phyloP scores from a whole-genome alignment of 305 asterid genomes.

The Euphrasia arctica region DNA sequence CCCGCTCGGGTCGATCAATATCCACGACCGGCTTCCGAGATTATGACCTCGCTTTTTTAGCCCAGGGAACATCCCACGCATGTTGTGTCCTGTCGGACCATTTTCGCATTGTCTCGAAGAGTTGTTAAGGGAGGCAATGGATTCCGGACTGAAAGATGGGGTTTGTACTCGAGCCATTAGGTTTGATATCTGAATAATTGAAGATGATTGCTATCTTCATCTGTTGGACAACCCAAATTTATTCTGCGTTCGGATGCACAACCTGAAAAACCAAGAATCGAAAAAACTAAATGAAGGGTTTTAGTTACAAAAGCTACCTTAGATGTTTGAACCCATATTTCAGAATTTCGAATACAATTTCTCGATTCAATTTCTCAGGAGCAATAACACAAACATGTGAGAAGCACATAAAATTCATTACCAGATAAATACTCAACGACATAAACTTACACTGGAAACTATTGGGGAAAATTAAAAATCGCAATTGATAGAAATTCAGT shows the following conservation, averaged over 20 bases:
- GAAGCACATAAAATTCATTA: slow-evolving; percentile 1
- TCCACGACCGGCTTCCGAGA: slow-evolving; percentile 89
- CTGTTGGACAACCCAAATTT: slow-evolving; percentile 23
- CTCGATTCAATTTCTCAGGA: slow-evolving; percentile 18
- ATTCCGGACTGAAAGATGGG: slow-evolving; percentile 39
- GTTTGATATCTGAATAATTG: slow-evolving; percentile 25
- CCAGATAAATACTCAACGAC: not conserved
- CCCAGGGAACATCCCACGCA: slow-evolving; percentile 54
- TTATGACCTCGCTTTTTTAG: slow-evolving; percentile 88
- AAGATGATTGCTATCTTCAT: slow-evolving; percentile 34
- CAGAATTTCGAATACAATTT: not conserved
- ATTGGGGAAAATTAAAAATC: not conserved
- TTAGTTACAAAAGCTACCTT: not conserved
- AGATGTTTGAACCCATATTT: not conserved
- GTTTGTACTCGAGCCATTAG: slow-evolving; percentile 60
- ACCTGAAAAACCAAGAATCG: slow-evolving; percentile 16
- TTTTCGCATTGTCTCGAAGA: slow-evolving; percentile 33
- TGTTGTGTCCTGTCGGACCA: slow-evolving; percentile 35
- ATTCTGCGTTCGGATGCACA: slow-evolving; percentile 21
- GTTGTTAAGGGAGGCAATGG: slow-evolving; percentile 30
- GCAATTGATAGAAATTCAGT: not conserved
- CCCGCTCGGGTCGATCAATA: slow-evolving; percentile 80
- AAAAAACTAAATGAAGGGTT: slow-evolving; percentile 8
- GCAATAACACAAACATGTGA: slow-evolving; percentile 1
- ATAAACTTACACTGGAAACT: not conserved